Conservation (phyloP, 148 eudicot genomes). For the Vaccinium myrtillus region DNA sequence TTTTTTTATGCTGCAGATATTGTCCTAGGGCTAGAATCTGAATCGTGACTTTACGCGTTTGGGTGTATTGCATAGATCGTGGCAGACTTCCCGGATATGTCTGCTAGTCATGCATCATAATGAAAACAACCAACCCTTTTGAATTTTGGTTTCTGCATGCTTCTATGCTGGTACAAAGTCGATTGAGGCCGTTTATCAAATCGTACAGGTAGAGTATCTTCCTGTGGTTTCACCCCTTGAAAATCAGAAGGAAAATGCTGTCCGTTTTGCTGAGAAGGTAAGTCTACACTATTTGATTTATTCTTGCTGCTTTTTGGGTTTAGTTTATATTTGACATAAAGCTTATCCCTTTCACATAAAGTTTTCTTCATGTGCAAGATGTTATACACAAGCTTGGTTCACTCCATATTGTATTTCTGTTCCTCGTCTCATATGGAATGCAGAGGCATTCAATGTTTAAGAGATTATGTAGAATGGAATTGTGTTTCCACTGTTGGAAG, state of each 20-base stretch:
- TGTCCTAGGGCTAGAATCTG: background rate
- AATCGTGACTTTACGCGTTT: background rate
- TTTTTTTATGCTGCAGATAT: background rate
- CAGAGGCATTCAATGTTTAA: background rate
- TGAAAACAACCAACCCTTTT: background rate
- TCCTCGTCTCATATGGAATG: background rate
- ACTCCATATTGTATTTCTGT: background rate
- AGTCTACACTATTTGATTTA: conserved; percentile 22
- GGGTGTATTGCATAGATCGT: background rate
- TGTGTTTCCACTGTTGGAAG: background rate
- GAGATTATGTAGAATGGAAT: background rate
- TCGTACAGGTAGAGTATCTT: conserved; percentile 78
- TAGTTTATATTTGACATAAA: background rate
- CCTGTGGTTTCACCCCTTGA: conserved; percentile 62
- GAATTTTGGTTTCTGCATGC: background rate
- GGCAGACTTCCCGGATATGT: background rate
- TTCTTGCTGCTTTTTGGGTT: conserved; percentile 2
- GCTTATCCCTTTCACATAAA: background rate
- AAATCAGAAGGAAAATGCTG: conserved; percentile 63
- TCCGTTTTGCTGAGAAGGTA: conserved; percentile 67
- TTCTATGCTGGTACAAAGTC: background rate
- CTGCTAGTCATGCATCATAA: background rate
- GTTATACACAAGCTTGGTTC: background rate
- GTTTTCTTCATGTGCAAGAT: background rate
- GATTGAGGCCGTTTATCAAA: background rate